These are phyloP conservation scores for Colletotrichum plurivorum DNA, from an alignment of 2,329 filamentous ascomycete species.

Conservation along the genomic window DNA sequence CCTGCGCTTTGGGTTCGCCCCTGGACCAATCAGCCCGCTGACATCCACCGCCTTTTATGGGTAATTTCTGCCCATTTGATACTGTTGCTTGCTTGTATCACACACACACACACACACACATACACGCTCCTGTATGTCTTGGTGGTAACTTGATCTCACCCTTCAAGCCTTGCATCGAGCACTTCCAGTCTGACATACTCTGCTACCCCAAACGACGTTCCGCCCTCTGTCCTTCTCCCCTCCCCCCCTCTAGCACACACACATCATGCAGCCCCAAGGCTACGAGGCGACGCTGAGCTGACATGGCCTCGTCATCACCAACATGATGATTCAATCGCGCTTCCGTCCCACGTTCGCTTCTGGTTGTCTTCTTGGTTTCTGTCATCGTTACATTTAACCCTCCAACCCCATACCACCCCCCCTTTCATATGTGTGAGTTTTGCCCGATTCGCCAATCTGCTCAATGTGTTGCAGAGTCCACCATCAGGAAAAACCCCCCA, in stretches of 20 bases:
- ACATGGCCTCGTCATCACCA: conserved; percentile 17
- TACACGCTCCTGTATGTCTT: not conserved
- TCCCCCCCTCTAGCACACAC: not conserved
- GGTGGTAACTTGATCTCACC: not conserved
- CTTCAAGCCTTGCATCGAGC: not conserved
- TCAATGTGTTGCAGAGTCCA: conserved; percentile 8
- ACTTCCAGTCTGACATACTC: not conserved
- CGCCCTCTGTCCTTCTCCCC: not conserved
- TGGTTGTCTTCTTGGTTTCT: not conserved
- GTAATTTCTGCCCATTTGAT: conserved; percentile 1
- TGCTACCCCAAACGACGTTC: conserved; percentile 8
- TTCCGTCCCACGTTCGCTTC: not conserved
- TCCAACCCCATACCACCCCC: not conserved
- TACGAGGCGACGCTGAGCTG: conserved; percentile 4
- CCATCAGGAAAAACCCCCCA: not conserved
- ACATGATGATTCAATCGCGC: conserved; percentile 3
- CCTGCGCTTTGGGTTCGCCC: not conserved
- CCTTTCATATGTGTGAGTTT: not conserved
- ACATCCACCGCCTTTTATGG: conserved; percentile 18
- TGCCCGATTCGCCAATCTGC: conserved; percentile 34
- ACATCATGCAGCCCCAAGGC: not conserved
- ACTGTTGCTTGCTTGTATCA: not conserved
- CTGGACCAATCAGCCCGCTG: conserved; percentile 25
- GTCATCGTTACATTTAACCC: conserved; percentile 17
- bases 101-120: conserved; percentile 1